Evolutionary conservation across 352 stramenopile genomes (phyloP), one percentile per base, ranked within the genome.

Genomic region (Globisporangium splendens): DNA sequence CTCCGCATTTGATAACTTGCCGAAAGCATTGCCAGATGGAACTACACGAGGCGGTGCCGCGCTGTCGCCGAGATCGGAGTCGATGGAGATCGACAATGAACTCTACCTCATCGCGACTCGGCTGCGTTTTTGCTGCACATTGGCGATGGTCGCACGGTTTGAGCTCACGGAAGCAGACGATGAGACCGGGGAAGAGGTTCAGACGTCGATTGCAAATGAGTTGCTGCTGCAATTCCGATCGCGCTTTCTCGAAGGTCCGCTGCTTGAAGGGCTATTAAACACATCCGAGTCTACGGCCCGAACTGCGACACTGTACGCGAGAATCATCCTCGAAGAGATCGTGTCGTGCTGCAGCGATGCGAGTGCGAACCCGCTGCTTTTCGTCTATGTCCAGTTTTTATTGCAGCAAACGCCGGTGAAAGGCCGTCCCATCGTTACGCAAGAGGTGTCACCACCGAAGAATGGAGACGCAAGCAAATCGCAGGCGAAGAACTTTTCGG

Each of bases 121-220:
- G 6, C 55, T 95, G n/a, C 86, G 83, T 1, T 95, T 95, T 58
- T 95, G 86, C 60, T 91, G 79, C 22, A 93, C 86, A 15, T 66
- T 95, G 17, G 67, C 78, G 0, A 93, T 95, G 86, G 83, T 93
- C 21, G 86, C 80, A 17, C 80, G 77, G 14, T 91, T 77, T 53
- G 76, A 93, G 48, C 62, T 93, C 31, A 50, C 79, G 41, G 69
- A 86, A 54, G 28, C 66, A 17, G 62, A 87, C 43, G 74, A 84
- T 46, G 55, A 81, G 18, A 70, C 68, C 0, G 70, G 72, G 3
- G 61, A 72, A 31, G 54, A 83, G 31, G 57, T 71, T 17, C 72
- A 54, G 5, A 64, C 65, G 31, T 95, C 83, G 10, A 92, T 95
- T 56, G 86, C 82, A 5, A 75, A 84, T 42, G 79, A 93, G 59